These are phyloP conservation scores for Aethionema arabicum DNA, from an alignment of 345 rosid genomes.

Conservation along the genomic window DNA sequence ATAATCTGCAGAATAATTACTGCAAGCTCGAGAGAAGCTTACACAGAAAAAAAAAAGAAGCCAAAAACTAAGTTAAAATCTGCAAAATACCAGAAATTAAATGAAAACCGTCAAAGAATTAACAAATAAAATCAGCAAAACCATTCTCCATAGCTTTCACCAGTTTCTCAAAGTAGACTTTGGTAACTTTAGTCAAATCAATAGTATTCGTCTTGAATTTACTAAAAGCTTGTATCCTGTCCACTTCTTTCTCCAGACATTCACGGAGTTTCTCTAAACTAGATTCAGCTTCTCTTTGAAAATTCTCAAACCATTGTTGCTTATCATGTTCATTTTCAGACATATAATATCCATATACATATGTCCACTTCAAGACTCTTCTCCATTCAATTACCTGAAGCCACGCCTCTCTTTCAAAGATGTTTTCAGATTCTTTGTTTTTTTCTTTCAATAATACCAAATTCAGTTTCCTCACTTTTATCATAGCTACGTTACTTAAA, in stretches of 20 bases:
- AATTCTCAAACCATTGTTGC: not conserved
- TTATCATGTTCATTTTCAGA: not conserved
- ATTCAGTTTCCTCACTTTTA: constrained; percentile 59
- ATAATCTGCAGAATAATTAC: no score
- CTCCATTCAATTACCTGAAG: not conserved
- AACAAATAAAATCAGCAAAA: no score
- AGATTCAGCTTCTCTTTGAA: not conserved
- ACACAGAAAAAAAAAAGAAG: no score
- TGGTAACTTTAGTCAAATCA: not conserved
- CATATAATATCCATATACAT: not conserved
- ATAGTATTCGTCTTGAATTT: not conserved
- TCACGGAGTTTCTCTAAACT: not conserved
- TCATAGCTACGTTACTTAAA: constrained; percentile 20
- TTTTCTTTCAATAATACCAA: constrained; percentile 38
- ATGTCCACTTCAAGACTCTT: not conserved
- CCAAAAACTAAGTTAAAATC: no score
- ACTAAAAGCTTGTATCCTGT: not conserved
- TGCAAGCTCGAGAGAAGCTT: no score
- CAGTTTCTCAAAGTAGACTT: not conserved
- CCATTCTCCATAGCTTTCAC: not conserved
- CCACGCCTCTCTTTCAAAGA: not conserved
- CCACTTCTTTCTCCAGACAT: not conserved
- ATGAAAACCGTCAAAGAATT: no score
- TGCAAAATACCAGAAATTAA: no score
- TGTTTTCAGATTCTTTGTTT: not conserved